These are phyloP conservation scores for Daldinia vernicosa DNA, from an alignment of 495 filamentous ascomycete species.

Conservation along the genomic window DNA sequence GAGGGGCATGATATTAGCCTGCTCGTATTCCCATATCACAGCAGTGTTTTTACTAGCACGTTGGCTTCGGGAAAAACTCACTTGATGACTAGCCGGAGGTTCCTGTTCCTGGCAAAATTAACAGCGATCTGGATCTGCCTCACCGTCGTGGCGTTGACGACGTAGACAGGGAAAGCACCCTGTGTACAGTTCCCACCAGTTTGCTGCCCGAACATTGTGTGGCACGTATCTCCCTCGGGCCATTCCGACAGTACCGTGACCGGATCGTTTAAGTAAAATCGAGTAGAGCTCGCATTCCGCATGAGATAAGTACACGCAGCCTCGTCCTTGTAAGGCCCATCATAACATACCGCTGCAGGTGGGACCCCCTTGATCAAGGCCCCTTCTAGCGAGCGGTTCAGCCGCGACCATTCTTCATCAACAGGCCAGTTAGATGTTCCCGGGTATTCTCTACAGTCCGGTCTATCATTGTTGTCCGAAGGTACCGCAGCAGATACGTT, in stretches of 20 bases:
- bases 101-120: slow-evolving; percentile 68
- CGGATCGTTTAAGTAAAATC: slow-evolving; percentile 52
- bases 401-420: slow-evolving; percentile 51
- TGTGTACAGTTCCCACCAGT: slow-evolving; percentile 56
- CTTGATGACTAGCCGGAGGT: slow-evolving; percentile 69
- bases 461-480: slow-evolving; percentile 1
- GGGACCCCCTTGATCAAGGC: slow-evolving; percentile 61
- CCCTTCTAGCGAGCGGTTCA: slow-evolving; percentile 58
- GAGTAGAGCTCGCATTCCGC: slow-evolving; percentile 36
- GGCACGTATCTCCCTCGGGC: slow-evolving; percentile 55
- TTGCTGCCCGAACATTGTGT: slow-evolving; percentile 46
- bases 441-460: slow-evolving; percentile 61
- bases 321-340: slow-evolving; percentile 54
- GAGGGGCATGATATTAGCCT: slow-evolving; percentile 50
- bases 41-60: slow-evolving; percentile 5
- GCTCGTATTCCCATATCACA: background rate
- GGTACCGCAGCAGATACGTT: slow-evolving; percentile 19
- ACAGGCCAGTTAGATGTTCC: slow-evolving; percentile 58
- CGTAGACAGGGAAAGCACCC: slow-evolving; percentile 67
- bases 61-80: slow-evolving; percentile 51
- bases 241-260: slow-evolving; percentile 48
- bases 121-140: slow-evolving; percentile 66
- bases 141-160: slow-evolving; percentile 65
- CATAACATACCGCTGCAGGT: slow-evolving; percentile 62
- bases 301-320: slow-evolving; percentile 50